Percentiles rank a stretch among this genome's conserved stretches.
Evolutionary conservation across 2,329 filamentous ascomycete genomes (phyloP).

Genomic region (Malbranchea zuffiana): DNA sequence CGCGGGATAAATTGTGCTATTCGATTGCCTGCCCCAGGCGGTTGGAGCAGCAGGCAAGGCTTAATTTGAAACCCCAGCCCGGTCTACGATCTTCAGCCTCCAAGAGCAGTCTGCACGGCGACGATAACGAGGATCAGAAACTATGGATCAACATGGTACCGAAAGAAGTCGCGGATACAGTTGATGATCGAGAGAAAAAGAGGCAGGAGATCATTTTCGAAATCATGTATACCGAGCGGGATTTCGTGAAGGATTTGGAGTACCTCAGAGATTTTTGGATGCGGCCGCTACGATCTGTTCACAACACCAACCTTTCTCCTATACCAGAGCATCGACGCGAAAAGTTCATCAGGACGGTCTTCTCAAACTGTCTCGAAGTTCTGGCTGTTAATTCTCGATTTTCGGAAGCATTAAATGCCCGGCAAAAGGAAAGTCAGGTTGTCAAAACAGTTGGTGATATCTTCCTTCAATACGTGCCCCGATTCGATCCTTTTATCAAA

Average conservation of each 20-base stretch:
- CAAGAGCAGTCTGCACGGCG: slow-evolving; percentile 65
- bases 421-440: slow-evolving; percentile 82
- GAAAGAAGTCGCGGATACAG: slow-evolving; percentile 82
- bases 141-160: slow-evolving; percentile 98
- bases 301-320: slow-evolving; percentile 55
- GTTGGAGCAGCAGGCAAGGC: slow-evolving; percentile 83
- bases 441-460: slow-evolving; percentile 87
- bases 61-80: slow-evolving; percentile 87
- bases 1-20: slow-evolving; percentile 88
- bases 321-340: slow-evolving; percentile 82
- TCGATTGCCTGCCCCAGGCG: slow-evolving; percentile 92
- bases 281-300: slow-evolving; percentile 68
- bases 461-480: slow-evolving; percentile 81
- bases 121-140: slow-evolving; percentile 89
- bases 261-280: slow-evolving; percentile 99
- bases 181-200: slow-evolving; percentile 89
- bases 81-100: slow-evolving; percentile 66
- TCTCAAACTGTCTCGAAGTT: slow-evolving; percentile 92
- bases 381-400: slow-evolving; percentile 83
- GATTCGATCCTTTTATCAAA: slow-evolving; percentile 90
- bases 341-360: slow-evolving; percentile 85
- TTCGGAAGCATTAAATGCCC: slow-evolving; percentile 73
- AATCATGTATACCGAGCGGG: slow-evolving; percentile 94
- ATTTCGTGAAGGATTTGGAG: slow-evolving; percentile 97
- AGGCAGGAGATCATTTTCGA: slow-evolving; percentile 96